Evolutionary conservation across 371 early-diverging fungal species (phyloP), one percentile per base, ranked within the genome.

Genomic region (Syncephalastrum racemosum): DNA sequence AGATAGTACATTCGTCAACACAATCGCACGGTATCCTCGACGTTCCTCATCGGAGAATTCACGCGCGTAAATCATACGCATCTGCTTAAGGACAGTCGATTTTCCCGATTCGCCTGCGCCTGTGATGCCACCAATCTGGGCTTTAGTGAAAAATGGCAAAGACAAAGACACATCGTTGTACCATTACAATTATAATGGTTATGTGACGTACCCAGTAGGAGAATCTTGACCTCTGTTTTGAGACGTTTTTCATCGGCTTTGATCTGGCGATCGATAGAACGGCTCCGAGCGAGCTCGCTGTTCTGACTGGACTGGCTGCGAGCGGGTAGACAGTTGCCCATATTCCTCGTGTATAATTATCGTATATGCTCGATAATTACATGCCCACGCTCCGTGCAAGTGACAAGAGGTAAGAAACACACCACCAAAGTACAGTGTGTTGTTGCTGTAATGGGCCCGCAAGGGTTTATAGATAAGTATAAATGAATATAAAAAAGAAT

Each of bases 71-170:
- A 96, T 93, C 23, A 95, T 81, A 65, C 88, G 84, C 93, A 96
- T 95, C 69, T 96, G 96, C 73, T 96, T 96, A 40, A 96, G 74
- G 50, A 96, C 89, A 25, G 97, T 96, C 46, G 90, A 89, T 69
- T 96, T 96, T 22, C 97, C 97, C 5, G 95, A 93, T 74, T 96
- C 97, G 31, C 97, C 97, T 20, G 95, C 93, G 46, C 97, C 95
- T 94, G 10, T 31, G 10, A 31, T 31, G 36, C 36, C 2, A 4
- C 8, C 13, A 4, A 18, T 4, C n/a, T n/a, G 8, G 42, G 2
- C 14, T 23, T 53, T 20, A 53, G 25, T n/a, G 16, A 40, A 23
- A 39, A 16, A n/a, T n/a, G n/a, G n/a, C n/a, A n/a, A n/a, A n/a
- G n/a, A n/a, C n/a, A n/a, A n/a, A n/a, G n/a, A n/a, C n/a, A n/a